Percentiles rank a stretch among this genome's conserved stretches.
Evolutionary conservation across 257 asterid species (phyloP).

Genomic region (Gentiana dahurica): DNA sequence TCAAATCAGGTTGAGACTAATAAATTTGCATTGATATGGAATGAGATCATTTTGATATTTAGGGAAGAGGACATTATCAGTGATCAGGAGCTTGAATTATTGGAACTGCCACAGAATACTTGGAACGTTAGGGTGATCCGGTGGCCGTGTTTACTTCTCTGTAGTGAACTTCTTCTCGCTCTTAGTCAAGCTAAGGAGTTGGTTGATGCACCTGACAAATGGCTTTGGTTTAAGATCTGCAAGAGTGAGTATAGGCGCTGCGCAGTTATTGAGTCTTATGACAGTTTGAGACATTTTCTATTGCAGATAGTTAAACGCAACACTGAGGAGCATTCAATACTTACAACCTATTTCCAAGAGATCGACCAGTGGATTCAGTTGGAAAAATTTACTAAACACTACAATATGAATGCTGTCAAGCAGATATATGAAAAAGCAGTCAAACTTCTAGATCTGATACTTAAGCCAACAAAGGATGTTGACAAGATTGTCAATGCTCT

Average conservation of each 20-base stretch:
- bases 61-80: slow-evolving; percentile 90
- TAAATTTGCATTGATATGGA: slow-evolving; percentile 97
- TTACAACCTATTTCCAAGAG: slow-evolving; percentile 76
- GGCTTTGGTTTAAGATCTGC: slow-evolving; percentile 90
- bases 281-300: slow-evolving; percentile 62
- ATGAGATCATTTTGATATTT: slow-evolving; percentile 70
- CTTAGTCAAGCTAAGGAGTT: slow-evolving; percentile 94
- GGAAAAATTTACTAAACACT: slow-evolving; percentile 80
- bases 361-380: slow-evolving; percentile 65
- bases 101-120: slow-evolving; percentile 89
- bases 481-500: slow-evolving; percentile 83
- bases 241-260: slow-evolving; percentile 93
- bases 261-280: slow-evolving; percentile 85
- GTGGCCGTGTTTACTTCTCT: slow-evolving; percentile 97
- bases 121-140: slow-evolving; percentile 93
- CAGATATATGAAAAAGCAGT: slow-evolving; percentile 68
- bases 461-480: slow-evolving; percentile 53
- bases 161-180: slow-evolving; percentile 85
- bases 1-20: slow-evolving; percentile 90
- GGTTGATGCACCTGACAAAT: slow-evolving; percentile 94
- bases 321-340: slow-evolving; percentile 78
- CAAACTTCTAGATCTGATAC: slow-evolving; percentile 57
- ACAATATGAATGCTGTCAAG: slow-evolving; percentile 53
- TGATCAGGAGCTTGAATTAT: slow-evolving; percentile 86
- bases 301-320: slow-evolving; percentile 60